phyloP scores from a whole-genome alignment of 441 rosid species.

The Pelargonium citronellum region DNA sequence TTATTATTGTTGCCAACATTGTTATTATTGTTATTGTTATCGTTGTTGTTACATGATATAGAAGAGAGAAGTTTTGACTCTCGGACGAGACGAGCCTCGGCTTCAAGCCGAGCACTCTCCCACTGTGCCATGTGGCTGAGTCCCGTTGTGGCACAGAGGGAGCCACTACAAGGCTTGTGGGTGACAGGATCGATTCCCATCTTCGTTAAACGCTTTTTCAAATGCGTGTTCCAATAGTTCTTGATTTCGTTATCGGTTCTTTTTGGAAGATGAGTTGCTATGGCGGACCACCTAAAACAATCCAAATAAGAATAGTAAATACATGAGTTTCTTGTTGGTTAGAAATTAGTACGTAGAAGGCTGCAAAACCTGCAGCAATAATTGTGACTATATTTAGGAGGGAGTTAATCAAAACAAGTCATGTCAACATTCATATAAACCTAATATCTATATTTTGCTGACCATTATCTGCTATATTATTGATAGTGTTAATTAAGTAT shows the following conservation, averaged over 20 bases:
- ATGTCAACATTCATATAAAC: no score
- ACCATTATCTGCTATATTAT: no score
- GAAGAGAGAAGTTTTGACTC: constrained; percentile 72
- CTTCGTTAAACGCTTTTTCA: constrained; percentile 75
- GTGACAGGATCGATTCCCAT: constrained; percentile 99
- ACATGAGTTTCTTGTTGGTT: constrained; percentile 10
- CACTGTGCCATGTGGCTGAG: constrained; percentile 99
- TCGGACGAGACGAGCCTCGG: constrained; percentile 79
- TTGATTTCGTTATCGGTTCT: constrained; percentile 96
- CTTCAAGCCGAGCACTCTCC: constrained; percentile 95
- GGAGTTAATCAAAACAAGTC: no score
- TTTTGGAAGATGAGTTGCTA: constrained; percentile 85
- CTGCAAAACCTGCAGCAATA: not conserved
- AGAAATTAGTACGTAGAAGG: not conserved
- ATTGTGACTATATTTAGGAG: no score
- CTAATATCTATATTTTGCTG: no score
- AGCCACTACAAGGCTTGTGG: constrained; percentile 77
- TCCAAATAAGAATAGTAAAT: constrained; percentile 19
- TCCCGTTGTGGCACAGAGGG: constrained; percentile 53
- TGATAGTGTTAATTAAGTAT: no score
- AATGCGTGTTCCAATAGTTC: constrained; percentile 96
- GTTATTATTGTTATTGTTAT: not conserved
- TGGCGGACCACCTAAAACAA: constrained; percentile 79
- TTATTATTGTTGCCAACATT: constrained; percentile 8
- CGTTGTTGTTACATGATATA: constrained; percentile 24